These are phyloP conservation scores for Farysia itapuensis DNA, from an alignment of 1,284 basidiomycete genomes.

Conservation along the genomic window DNA sequence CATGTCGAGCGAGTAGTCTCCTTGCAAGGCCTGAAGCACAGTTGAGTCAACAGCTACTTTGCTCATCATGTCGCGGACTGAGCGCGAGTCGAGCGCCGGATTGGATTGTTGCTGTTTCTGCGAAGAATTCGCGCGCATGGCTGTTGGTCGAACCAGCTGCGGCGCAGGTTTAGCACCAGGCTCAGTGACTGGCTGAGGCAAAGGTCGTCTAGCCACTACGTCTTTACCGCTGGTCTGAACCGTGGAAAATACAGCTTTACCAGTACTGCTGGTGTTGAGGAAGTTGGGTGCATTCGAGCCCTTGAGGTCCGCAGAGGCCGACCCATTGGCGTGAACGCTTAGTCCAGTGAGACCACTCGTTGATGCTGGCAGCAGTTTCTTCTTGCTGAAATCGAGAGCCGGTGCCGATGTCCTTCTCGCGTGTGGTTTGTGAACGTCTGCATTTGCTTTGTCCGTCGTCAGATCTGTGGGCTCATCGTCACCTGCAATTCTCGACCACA, in stretches of 20 bases:
- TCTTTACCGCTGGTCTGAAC: slow-evolving; percentile 1
- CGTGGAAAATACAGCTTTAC: slow-evolving; percentile 32
- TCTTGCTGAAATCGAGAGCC: slow-evolving; percentile 48
- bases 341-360: too few species aligned
- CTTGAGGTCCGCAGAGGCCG: too few species aligned
- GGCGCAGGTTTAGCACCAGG: slow-evolving; percentile 22
- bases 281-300: slow-evolving; percentile 29
- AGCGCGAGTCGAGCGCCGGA: background rate
- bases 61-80: slow-evolving; percentile 26
- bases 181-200: slow-evolving; percentile 23
- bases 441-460: slow-evolving; percentile 1
- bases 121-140: slow-evolving; percentile 10
- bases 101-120: background rate
- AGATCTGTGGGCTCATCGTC: slow-evolving; percentile 12
- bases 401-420: slow-evolving; percentile 34
- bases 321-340: too few species aligned
- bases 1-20: slow-evolving; percentile 1
- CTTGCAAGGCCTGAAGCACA: slow-evolving; percentile 16
- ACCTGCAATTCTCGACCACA: slow-evolving; percentile 66
- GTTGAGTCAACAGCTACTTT: slow-evolving; percentile 30
- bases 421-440: slow-evolving; percentile 31
- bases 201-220: slow-evolving; percentile 17
- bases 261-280: slow-evolving; percentile 37
- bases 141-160: slow-evolving; percentile 16
- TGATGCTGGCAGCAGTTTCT: slow-evolving; percentile 11